These are phyloP conservation scores for Emericellopsis cladophorae DNA, from an alignment of 2,329 filamentous ascomycete genomes.

Conservation along the genomic window DNA sequence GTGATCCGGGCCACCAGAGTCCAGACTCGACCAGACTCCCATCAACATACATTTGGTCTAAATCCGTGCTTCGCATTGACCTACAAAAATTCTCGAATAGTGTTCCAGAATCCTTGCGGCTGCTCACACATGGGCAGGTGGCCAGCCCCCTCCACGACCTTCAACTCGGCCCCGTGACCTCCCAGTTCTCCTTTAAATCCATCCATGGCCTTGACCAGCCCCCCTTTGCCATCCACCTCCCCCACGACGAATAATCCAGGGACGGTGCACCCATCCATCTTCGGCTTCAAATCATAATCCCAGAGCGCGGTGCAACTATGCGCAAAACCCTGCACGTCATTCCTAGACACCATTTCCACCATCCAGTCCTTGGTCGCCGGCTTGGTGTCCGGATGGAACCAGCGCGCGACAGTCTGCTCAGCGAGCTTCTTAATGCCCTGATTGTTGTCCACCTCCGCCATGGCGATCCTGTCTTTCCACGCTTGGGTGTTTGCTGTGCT, in stretches of 20 bases:
- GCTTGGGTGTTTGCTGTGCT: conserved; percentile 64
- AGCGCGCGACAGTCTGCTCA: conserved; percentile 57
- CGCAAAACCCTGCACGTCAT: conserved; percentile 57
- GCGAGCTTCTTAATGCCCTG: conserved; percentile 53
- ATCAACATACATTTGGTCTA: too few relatives aligned
- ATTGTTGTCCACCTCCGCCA: conserved; percentile 47
- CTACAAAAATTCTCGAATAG: conserved; percentile 45
- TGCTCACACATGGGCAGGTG: conserved; percentile 80
- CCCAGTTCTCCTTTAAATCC: conserved; percentile 52
- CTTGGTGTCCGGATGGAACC: conserved; percentile 58
- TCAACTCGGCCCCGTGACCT: conserved; percentile 36
- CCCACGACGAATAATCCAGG: conserved; percentile 61
- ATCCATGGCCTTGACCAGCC: conserved; percentile 68
- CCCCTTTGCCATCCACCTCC: conserved; percentile 55
- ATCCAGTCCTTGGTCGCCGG: conserved; percentile 39
- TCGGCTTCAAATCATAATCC: conserved; percentile 52
- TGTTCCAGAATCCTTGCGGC: conserved; percentile 53
- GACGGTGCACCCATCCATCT: conserved; percentile 39
- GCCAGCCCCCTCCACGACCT: conserved; percentile 55
- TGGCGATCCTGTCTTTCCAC: conserved; percentile 63
- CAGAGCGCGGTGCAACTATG: conserved; percentile 58
- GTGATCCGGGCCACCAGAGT: too few relatives aligned
- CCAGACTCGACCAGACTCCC: too few relatives aligned
- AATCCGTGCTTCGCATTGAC: too few relatives aligned
- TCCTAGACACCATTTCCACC: conserved; percentile 54